Base-by-base conservation (phyloP, 768 basidiomycete species). In the Lentinula lateritia region DNA sequence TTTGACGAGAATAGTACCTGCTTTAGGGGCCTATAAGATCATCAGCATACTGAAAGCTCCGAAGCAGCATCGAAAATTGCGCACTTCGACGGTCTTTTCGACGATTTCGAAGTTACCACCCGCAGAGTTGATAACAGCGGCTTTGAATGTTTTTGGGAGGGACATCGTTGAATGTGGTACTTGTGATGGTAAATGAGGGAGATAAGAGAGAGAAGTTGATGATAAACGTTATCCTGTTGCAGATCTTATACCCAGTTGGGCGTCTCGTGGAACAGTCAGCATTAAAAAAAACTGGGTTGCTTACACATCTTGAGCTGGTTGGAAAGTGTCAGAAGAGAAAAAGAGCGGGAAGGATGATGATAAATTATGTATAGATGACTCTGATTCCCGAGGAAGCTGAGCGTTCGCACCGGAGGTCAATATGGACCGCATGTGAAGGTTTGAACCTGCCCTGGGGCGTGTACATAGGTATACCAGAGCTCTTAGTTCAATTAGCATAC, bases 111-210 rank as follows among this genome's bases (percentile, higher is more conserved):
- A 55, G 36, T 55, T 23, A 13, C 38, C 53, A 23, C 53, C 53
- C 13, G 53, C 53, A 41, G 34, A 39, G 53, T n/a, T 20, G 39
- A 55, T 39, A 23, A 41, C 36, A 18, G 53, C 53, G 53, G 53
- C 53, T 15, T 55, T 55, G 53, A n/a, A 55, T 12, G 53, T 55
- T 55, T 55, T 55, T 18, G 53, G 53, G 53, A 41, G 53, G 41
- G 53, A 55, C 53, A 55, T 38, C 38, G 38, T 55, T 18, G 28
- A 35, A 35, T 15, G 12, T 23, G 3, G 42, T 20, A 20, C 46
- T 48, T 7, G 46, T 20, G 20, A 48, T 48, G 12, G 6, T 18
- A 23, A 48, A 7, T 20, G 23, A 23, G 20, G 23, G 20, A 48
- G 46, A 48, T 48, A 48, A 48, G 46, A 23, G n/a, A 8, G 46